Evolutionary conservation across 2,329 filamentous ascomycete species (phyloP).

Genomic region (Cyclaneusma minus): DNA sequence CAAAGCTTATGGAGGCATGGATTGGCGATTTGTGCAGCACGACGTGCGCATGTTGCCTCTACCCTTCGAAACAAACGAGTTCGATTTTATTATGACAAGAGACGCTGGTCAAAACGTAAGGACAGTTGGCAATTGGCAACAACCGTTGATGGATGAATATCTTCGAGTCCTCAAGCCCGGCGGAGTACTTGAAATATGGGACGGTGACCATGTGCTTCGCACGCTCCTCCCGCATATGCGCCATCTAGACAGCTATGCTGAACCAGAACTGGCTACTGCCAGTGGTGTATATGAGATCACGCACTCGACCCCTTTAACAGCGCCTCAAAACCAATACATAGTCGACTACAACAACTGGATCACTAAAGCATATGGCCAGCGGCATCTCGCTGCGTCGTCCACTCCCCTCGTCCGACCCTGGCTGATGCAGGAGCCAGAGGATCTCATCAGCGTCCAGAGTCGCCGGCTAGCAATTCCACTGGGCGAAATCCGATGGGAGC

Average conservation of each 20-base stretch:
- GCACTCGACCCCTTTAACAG: conserved; percentile 65
- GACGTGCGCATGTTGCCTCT: conserved; percentile 63
- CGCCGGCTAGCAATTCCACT: conserved; percentile 77
- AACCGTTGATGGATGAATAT: conserved; percentile 50
- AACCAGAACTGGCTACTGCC: conserved; percentile 45
- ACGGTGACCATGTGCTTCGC: conserved; percentile 70
- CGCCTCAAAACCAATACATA: conserved; percentile 67
- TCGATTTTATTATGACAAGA: conserved; percentile 81
- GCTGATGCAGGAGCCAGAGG: conserved; percentile 66
- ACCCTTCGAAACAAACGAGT: conserved; percentile 66
- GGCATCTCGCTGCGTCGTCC: conserved; percentile 57
- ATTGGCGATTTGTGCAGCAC: conserved; percentile 80
- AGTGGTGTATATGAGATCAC: conserved; percentile 75
- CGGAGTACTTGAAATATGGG: conserved; percentile 77
- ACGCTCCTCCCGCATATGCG: conserved; percentile 68
- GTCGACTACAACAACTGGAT: conserved; percentile 77
- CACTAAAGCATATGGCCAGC: conserved; percentile 54
- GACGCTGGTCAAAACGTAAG: conserved; percentile 58
- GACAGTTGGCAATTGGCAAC: conserved; percentile 36
- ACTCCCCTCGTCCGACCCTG: conserved; percentile 65
- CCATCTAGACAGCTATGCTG: no score
- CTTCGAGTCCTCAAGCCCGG: conserved; percentile 63
- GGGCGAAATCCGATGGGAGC: conserved; percentile 75
- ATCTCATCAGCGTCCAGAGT: conserved; percentile 51
- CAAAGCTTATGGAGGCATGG: conserved; percentile 55